Evolutionary conservation across 208 protist genomes (phyloP).

Genomic region (Leishmania arabica): DNA sequence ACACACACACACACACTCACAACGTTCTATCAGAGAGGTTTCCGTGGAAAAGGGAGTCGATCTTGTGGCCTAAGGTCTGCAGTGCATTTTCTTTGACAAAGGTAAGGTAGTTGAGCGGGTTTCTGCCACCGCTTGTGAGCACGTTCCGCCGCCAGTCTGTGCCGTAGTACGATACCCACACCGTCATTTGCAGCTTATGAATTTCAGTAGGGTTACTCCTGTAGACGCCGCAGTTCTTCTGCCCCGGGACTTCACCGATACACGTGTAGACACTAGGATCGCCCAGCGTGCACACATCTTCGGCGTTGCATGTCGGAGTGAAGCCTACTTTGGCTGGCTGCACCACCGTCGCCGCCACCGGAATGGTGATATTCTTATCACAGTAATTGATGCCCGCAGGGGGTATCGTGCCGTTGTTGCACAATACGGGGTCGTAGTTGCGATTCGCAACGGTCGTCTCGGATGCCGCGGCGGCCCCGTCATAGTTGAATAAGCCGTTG

Average conservation of each 20-base stretch:
- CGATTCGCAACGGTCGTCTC: slow-evolving; percentile 30
- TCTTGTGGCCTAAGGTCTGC: slow-evolving; percentile 22
- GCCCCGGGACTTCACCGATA: slow-evolving; percentile 55
- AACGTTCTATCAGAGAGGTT: slow-evolving; percentile 8
- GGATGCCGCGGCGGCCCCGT: slow-evolving; percentile 15
- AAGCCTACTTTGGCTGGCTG: slow-evolving; percentile 80
- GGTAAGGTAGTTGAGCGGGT: slow-evolving; percentile 68
- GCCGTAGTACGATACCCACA: slow-evolving; percentile 82
- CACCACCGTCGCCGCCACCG: slow-evolving; percentile 17
- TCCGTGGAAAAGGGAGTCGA: slow-evolving; percentile 26
- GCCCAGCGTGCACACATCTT: slow-evolving; percentile 63
- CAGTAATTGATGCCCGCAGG: slow-evolving; percentile 27
- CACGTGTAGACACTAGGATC: slow-evolving; percentile 36
- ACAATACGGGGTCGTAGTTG: slow-evolving; percentile 34
- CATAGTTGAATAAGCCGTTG: slow-evolving; percentile 83
- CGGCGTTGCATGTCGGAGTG: slow-evolving; percentile 61
- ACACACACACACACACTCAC: background rate
- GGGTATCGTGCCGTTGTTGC: slow-evolving; percentile 4
- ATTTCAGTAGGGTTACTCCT: slow-evolving; percentile 28
- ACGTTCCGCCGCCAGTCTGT: slow-evolving; percentile 52
- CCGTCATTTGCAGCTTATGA: slow-evolving; percentile 24
- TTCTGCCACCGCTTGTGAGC: slow-evolving; percentile 66
- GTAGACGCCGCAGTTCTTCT: slow-evolving; percentile 80
- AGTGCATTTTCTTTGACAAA: slow-evolving; percentile 45
- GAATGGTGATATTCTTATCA: slow-evolving; percentile 17